Percentiles rank a stretch among this genome's conserved stretches.
These are phyloP conservation scores for Bertia moriformis DNA, from an alignment of 2,329 filamentous ascomycete genomes.

Conservation along the genomic window DNA sequence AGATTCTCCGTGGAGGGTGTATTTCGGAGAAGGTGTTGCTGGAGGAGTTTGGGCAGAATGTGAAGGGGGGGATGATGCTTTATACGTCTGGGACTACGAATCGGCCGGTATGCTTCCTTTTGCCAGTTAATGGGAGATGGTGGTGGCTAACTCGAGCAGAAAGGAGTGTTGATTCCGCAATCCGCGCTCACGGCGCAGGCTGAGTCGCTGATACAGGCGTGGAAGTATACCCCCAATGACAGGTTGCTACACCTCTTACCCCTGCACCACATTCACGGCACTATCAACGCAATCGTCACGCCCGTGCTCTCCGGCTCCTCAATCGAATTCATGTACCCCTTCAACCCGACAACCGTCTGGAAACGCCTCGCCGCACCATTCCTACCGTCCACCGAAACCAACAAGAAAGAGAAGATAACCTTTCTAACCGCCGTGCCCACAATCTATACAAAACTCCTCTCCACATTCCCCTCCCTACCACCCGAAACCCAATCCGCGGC, in stretches of 20 bases:
- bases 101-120: slow-evolving; percentile 50
- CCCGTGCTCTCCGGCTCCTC: slow-evolving; percentile 76
- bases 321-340: slow-evolving; percentile 89
- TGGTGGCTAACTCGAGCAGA: slow-evolving; percentile 27
- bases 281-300: slow-evolving; percentile 78
- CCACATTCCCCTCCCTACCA: slow-evolving; percentile 47
- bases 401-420: slow-evolving; percentile 47
- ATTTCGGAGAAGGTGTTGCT: slow-evolving; percentile 39
- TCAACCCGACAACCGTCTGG: slow-evolving; percentile 79
- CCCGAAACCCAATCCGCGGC: slow-evolving; percentile 49
- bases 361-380: slow-evolving; percentile 72
- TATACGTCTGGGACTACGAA: slow-evolving; percentile 96
- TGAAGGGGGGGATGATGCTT: slow-evolving; percentile 74
- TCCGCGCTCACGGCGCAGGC: slow-evolving; percentile 73
- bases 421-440: slow-evolving; percentile 96
- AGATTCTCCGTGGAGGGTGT: slow-evolving; percentile 34
- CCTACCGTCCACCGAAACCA: slow-evolving; percentile 18
- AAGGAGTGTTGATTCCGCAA: slow-evolving; percentile 77
- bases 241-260: slow-evolving; percentile 81
- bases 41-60: slow-evolving; percentile 28
- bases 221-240: slow-evolving; percentile 69
- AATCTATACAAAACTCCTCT: slow-evolving; percentile 76
- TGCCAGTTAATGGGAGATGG: neutral
- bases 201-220: slow-evolving; percentile 65
- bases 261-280: slow-evolving; percentile 93